Base-by-base conservation (phyloP, 108 stramenopile genomes). In the Cyclotella choctawhatcheeana region DNA sequence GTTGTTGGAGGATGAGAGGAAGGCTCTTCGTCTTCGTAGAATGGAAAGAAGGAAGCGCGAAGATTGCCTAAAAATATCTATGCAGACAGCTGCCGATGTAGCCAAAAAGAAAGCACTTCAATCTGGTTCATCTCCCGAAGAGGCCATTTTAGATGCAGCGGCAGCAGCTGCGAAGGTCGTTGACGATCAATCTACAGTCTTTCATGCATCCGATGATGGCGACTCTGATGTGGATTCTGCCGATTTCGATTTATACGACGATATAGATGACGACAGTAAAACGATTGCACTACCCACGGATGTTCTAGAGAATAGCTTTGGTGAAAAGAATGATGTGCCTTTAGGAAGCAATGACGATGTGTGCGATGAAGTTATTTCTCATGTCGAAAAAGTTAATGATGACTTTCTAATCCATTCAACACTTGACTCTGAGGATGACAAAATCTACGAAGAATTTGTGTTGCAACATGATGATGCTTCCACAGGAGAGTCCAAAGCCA, bases 91-190 rank as follows among this genome's bases (percentile, higher is more conserved):
- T 30, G 78, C 78, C 3, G 71, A 72, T 18, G 71, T 72, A 35
- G 78, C 78, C 17, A 79, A 67, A 33, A 51, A 58, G 12, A 50
- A 51, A 22, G 78, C 78, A 44, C 55, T 79, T 59, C 61, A 67
- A 52, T 60, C 59, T 25, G 78, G 78, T 20, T 63, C 35, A 31
- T 59, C 71, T 0, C 26, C 65, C 12, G 78, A 67, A 53, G 78
- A 79, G 25, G 78, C 78, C 7, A 22, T 61, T 18, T 71, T 79
- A 8, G 58, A 72, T 53, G 78, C 77, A 27, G 77, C 77, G 21
- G 69, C 70, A 34, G 77, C 77, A 0, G 77, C 77, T 0, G 64
- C 77, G 12, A 67, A 58, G 25, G 70, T 71, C 33, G 56, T 79
- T 18, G 70, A 79, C 44, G 65, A 71, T 26, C 52, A 79, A 10